Evolutionary conservation across 2,329 filamentous ascomycete genomes (phyloP).

Genomic region (Ophiocordyceps camponoti-floridani): DNA sequence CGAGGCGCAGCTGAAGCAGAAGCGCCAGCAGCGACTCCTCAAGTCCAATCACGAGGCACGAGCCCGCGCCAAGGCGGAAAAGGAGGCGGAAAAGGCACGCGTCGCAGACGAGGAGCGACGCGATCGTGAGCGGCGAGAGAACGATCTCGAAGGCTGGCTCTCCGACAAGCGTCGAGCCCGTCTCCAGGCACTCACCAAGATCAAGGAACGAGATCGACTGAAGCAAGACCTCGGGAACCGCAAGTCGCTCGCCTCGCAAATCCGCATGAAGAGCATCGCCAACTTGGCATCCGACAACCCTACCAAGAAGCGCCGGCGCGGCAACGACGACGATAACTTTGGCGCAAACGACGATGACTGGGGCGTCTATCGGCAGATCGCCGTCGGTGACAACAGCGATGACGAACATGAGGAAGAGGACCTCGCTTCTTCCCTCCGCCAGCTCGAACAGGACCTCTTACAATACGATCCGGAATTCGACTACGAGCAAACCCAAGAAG

Average conservation of each 20-base stretch:
- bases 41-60: slow-evolving; percentile 92
- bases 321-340: slow-evolving; percentile 88
- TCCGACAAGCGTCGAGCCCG: slow-evolving; percentile 62
- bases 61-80: slow-evolving; percentile 86
- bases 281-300: slow-evolving; percentile 86
- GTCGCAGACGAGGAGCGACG: slow-evolving; percentile 66
- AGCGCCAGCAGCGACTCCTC: slow-evolving; percentile 78
- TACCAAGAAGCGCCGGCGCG: slow-evolving; percentile 64
- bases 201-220: slow-evolving; percentile 83
- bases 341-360: slow-evolving; percentile 96
- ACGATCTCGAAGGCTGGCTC: slow-evolving; percentile 74
- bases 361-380: slow-evolving; percentile 89
- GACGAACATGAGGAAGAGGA: slow-evolving; percentile 92
- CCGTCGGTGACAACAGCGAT: slow-evolving; percentile 63
- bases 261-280: slow-evolving; percentile 95
- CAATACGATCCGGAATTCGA: slow-evolving; percentile 77
- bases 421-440: slow-evolving; percentile 52
- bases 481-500: slow-evolving; percentile 80
- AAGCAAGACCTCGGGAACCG: slow-evolving; percentile 92
- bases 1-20: slow-evolving; percentile 78
- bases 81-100: slow-evolving; percentile 78
- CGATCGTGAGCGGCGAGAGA: slow-evolving; percentile 69
- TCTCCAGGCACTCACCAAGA: slow-evolving; percentile 53
- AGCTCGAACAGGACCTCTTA: slow-evolving; percentile 69
- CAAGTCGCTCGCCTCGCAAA: slow-evolving; percentile 88